Evolutionary conservation across 169 alveolate genomes (phyloP), one percentile per base, ranked within the genome.

Genomic region (Theileria equi): DNA sequence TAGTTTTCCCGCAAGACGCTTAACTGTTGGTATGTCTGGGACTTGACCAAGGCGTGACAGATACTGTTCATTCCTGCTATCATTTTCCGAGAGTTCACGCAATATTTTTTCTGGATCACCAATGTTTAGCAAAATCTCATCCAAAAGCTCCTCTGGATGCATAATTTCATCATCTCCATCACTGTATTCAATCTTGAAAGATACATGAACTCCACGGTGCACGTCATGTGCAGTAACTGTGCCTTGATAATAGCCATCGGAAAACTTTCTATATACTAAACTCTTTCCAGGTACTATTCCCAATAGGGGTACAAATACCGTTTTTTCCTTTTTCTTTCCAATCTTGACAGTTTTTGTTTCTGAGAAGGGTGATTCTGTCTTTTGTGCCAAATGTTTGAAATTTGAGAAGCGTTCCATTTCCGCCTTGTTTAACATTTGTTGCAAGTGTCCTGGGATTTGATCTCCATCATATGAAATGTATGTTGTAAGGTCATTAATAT

Each of bases 91-190:
- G 10, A 73, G 70, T 16, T 49, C 23, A 1, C 21, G 25, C 25
- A 73, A 10, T 0, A 73, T 45, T 25, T 17, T 21, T 19, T 53
- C 77, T 32, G 45, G 29, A 57, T 63, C 52, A 16, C 44, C 36
- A 28, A 76, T n/a, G 47, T 76, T 76, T 54, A 32, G 49, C 16
- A 66, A 11, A 5, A 76, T 5, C 57, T 76, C 76, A 2, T 7
- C 13, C 32, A 65, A 6, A 47, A 76, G 44, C 31, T 76, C 85
- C 1, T 61, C 63, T 0, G 38, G 69, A 40, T 40, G 48, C 66
- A 76, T 11, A 21, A 21, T 31, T 50, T 76, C 85, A 32, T 66
- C 85, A 26, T 76, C 85, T 8, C 85, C 85, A 32, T 76, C 85
- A 47, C 79, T 76, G 58, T 76, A 76, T 32, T 54, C 32, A 29